Percentiles rank a stretch among this genome's conserved stretches.
These are phyloP conservation scores for Neoboletus brunneissimus DNA, from an alignment of 768 basidiomycete species.

Conservation along the genomic window DNA sequence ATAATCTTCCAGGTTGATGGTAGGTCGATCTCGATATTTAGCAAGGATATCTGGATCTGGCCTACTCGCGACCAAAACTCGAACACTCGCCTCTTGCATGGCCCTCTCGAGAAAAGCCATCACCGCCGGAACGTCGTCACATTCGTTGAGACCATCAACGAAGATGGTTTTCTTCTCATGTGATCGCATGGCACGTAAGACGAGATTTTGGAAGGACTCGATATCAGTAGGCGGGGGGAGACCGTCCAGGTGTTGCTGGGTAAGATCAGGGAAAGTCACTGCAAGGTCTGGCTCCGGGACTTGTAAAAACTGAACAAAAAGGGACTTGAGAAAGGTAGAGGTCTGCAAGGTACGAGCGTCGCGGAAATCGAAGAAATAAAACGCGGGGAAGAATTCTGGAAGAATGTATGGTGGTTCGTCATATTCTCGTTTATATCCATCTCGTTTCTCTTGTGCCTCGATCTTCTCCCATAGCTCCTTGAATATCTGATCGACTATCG, in stretches of 20 bases:
- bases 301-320: constrained; percentile 29
- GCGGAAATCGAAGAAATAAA: constrained; percentile 30
- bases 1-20: constrained; percentile 23
- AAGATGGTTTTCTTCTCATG: constrained; percentile 24
- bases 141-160: constrained; percentile 27
- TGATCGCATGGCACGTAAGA: constrained; percentile 22
- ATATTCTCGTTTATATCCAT: constrained; percentile 11
- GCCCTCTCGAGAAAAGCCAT: constrained; percentile 24
- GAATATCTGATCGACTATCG: constrained; percentile 24
- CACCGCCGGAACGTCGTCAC: constrained; percentile 18
- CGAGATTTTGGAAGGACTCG: constrained; percentile 13
- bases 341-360: constrained; percentile 20
- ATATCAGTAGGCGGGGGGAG: constrained; percentile 18
- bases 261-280: constrained; percentile 22
- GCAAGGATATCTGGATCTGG: constrained; percentile 19
- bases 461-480: constrained; percentile 25
- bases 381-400: constrained; percentile 25
- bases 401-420: constrained; percentile 17
- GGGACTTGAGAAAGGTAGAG: constrained; percentile 21
- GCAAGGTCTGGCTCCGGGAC: constrained; percentile 19
- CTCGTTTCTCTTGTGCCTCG: constrained; percentile 18
- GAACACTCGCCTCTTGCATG: constrained; percentile 23
- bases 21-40: constrained; percentile 19
- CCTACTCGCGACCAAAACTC: constrained; percentile 23
- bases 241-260: constrained; percentile 13